phyloP scores from a whole-genome alignment of 176 grass and related monocot species.

The Thalia dealbata region DNA sequence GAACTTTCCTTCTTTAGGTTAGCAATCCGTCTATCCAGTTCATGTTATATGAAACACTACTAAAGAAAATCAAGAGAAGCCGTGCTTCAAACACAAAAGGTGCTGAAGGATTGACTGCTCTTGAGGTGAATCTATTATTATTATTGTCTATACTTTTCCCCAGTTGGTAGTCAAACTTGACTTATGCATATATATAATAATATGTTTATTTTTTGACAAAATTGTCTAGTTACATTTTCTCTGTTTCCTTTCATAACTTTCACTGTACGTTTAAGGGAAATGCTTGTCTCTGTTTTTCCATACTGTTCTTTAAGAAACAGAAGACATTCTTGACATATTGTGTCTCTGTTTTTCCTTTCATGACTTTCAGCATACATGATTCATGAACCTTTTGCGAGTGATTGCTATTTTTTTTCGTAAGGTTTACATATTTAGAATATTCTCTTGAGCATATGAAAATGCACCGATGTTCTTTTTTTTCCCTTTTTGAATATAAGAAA shows the following conservation, averaged over 20 bases:
- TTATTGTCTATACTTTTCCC: neutral
- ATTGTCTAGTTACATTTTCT: neutral
- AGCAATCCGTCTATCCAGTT: conserved; percentile 97
- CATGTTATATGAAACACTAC: conserved; percentile 93
- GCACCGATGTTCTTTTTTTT: too few relatives aligned
- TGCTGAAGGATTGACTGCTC: conserved; percentile 71
- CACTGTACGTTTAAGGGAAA: neutral
- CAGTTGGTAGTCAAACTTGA: conserved; percentile 1
- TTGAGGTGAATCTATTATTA: conserved; percentile 48
- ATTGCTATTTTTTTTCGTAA: neutral
- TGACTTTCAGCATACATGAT: too few relatives aligned
- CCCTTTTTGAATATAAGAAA: too few relatives aligned
- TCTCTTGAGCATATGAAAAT: neutral
- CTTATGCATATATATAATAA: neutral
- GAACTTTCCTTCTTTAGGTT: conserved; percentile 40
- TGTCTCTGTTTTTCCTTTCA: neutral
- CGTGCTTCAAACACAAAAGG: conserved; percentile 61
- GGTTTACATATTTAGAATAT: too few relatives aligned
- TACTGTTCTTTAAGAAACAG: too few relatives aligned
- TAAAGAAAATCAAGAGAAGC: conserved; percentile 81
- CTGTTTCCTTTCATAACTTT: neutral
- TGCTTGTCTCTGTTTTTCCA: neutral
- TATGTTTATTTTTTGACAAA: neutral
- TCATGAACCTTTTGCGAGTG: too few relatives aligned
- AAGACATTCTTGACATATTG: neutral